Conservation (phyloP, 2,329 filamentous ascomycete genomes). For the Xylogone sp. region DNA sequence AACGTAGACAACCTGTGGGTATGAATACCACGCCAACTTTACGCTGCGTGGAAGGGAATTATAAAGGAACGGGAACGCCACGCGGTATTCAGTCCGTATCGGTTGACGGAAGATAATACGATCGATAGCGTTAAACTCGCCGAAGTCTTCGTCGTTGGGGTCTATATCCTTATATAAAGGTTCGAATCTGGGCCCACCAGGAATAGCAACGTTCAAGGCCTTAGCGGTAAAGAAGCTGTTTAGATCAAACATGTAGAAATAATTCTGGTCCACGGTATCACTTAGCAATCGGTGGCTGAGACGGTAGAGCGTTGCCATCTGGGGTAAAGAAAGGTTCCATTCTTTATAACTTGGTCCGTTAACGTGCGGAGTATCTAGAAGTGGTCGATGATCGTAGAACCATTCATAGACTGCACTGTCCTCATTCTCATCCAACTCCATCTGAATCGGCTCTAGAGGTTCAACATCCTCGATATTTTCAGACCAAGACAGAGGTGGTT, state of each 20-base stretch:
- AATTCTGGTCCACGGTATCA: constrained; percentile 92
- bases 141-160: constrained; percentile 98
- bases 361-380: constrained; percentile 87
- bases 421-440: constrained; percentile 94
- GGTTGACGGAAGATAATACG: constrained; percentile 97
- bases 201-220: constrained; percentile 92
- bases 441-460: constrained; percentile 93
- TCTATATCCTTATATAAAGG: constrained; percentile 98
- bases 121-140: constrained; percentile 98
- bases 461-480: constrained; percentile 99
- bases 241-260: constrained; percentile 95
- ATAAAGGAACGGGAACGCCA: constrained; percentile 92
- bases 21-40: constrained; percentile 87
- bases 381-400: constrained; percentile 93
- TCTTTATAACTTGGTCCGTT: constrained; percentile 95
- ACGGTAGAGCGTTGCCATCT: constrained; percentile 95
- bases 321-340: constrained; percentile 89
- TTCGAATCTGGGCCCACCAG: constrained; percentile 95
- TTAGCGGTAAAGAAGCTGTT: constrained; percentile 96
- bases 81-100: constrained; percentile 91
- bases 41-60: constrained; percentile 95
- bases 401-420: constrained; percentile 90
- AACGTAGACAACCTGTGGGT: constrained; percentile 90
- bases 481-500: constrained; percentile 94
- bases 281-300: constrained; percentile 87